Base-by-base conservation (phyloP, 192 early-diverging fungal species). In the Dissophora ornata region DNA sequence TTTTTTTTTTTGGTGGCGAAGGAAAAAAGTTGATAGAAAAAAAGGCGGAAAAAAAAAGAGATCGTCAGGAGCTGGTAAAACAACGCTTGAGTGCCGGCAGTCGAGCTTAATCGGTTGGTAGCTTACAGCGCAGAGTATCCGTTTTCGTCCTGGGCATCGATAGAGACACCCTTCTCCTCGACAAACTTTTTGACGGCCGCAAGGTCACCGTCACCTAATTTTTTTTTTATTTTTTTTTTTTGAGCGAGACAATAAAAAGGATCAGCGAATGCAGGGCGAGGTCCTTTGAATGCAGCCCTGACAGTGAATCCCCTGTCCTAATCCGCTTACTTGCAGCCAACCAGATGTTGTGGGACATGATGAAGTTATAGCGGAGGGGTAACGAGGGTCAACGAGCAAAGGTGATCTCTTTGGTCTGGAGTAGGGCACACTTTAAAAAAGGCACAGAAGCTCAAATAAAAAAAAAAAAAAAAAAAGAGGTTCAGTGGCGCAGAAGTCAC, bases 121-220 rank as follows among this genome's bases (percentile, higher is more conserved):
- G 34, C 81, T 83, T 88, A 89, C 84, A 96, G 70, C 1, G 93
- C 88, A 4, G 90, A 92, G 73, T 95, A 95, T 15, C 95, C 95
- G 60, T 86, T 89, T 26, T 90, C 80, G 60, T 96, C 95, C 67
- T 92, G 85, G 29, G 80, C 83, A 71, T 95, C 87, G 29, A 83
- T 77, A 47, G 82, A 69, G 13, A 83, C 65, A 29, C 91, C 90
- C 46, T 68, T 58, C 26, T 68, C 57, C 34, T 81, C 73, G 28
- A 91, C 51, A 25, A 90, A 69, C 50, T 83, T 70, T 70, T 84
- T 74, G 38, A 74, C 62, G 15, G 62, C 62, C n/a, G 55, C 62
- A 41, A 74, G 54, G 38, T 74, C 61, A 25, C 62, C 62, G 40
- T 74, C 71, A 45, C 62, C 71, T 75, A 62, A 8, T 46, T 46